These are phyloP conservation scores for Heliamphora exappendiculata DNA, from an alignment of 148 eudicot genomes.

Conservation along the genomic window DNA sequence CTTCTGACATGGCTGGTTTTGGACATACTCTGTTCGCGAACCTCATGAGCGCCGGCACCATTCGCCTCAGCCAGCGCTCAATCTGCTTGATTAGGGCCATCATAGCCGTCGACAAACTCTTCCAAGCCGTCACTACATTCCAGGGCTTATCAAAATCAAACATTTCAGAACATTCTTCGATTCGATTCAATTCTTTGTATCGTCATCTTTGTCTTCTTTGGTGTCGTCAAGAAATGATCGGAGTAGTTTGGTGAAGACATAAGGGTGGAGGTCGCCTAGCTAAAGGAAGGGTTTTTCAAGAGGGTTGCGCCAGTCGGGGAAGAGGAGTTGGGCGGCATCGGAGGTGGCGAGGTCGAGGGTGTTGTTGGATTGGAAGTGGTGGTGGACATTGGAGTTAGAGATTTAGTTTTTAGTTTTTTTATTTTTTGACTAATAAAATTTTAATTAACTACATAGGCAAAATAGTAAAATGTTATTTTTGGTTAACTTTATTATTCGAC, in stretches of 20 bases:
- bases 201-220: not conserved
- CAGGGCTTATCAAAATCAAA: conserved; percentile 19
- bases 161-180: conserved; percentile 4
- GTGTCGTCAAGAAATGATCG: conserved; percentile 50
- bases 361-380: conserved; percentile 67
- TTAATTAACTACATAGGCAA: too few relatives aligned
- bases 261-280: conserved; percentile 85
- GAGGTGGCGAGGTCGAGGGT: conserved; percentile 61
- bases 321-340: conserved; percentile 49
- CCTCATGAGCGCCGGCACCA: too few relatives aligned
- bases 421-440: too few relatives aligned
- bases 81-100: too few relatives aligned
- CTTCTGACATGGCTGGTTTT: too few relatives aligned
- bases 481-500: too few relatives aligned
- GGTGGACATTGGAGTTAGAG: too few relatives aligned
- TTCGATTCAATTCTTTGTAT: not conserved
- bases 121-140: conserved; percentile 36
- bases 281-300: conserved; percentile 72
- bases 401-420: too few relatives aligned
- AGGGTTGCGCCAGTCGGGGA: conserved; percentile 53
- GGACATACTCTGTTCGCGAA: too few relatives aligned
- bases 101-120: too few relatives aligned
- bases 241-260: conserved; percentile 63
- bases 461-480: too few relatives aligned
- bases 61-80: too few relatives aligned